Base-by-base conservation (phyloP, 1,284 basidiomycete species). In the Xerocomus minutiporus region DNA sequence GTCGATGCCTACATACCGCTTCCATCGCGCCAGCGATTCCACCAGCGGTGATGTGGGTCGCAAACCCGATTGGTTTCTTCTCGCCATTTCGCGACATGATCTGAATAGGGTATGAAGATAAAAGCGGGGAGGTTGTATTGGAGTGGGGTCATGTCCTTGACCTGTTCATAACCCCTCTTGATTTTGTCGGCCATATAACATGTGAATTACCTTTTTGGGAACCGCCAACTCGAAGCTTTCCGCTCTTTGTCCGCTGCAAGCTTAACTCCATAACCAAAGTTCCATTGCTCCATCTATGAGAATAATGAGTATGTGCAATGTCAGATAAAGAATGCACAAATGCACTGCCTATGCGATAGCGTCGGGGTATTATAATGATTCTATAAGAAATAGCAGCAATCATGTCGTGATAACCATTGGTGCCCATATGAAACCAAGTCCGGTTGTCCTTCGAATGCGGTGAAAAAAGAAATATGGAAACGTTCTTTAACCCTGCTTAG, bases 1-100 rank as follows among this genome's bases (percentile, higher is more conserved):
- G 31, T 47, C 11, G 44, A 32, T 17, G 34, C 23, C 40, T 13
- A 81, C 86, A 71, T 57, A 90, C 88, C 53, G 93, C 93, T 75
- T 97, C 94, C 69, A 93, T 91, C 50, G 87, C 85, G 56, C 94
- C 94, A 31, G 93, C 94, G 31, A 88, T 80, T 43, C 94, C 94
- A 59, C 94, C 94, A 39, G 94, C 94, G 38, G 88, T 88, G 64
- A 97, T 83, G 68, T 97, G 93, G 44, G 88, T 94, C 34, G 89
- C 91, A 61, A 97, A 89, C 25, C 84, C 83, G 9, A 89, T 83
- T 23, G 84, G 84, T 64, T 86, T 88, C 75, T 83, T 87, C 65
- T 79, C 80, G 46, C 69, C 67, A 50, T 73, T 72, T 58, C 79
- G 75, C 56, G 85, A 80, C 86, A 88, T 88, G 56, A 35, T 42